phyloP scores from a whole-genome alignment of 2,329 filamentous ascomycete genomes.

The Neonectria sp. region DNA sequence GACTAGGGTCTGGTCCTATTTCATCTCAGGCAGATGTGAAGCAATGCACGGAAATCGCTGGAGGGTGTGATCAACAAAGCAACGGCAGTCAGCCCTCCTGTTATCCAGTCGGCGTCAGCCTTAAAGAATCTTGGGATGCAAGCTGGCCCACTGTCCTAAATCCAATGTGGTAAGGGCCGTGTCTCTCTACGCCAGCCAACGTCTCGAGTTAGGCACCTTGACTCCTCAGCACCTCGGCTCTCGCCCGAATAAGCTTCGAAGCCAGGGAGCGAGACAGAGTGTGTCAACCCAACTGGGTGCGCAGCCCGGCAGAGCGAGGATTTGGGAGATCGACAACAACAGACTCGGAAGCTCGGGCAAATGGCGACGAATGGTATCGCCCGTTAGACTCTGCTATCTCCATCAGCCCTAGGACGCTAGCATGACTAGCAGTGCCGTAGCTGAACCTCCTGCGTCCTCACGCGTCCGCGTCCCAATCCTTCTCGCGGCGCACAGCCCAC shows the following conservation, averaged over 20 bases:
- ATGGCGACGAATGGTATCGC: constrained; percentile 15
- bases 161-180: constrained; percentile 17
- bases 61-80: constrained; percentile 11
- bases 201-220: constrained; percentile 17
- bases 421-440: constrained; percentile 14
- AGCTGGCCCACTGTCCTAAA: constrained; percentile 28
- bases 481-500: constrained; percentile 37
- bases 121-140: constrained; percentile 16
- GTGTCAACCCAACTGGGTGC: neutral
- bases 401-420: constrained; percentile 48
- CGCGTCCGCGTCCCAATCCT: neutral
- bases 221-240: constrained; percentile 6
- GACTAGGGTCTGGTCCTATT: neutral
- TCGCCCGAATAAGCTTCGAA: constrained; percentile 16
- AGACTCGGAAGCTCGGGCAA: constrained; percentile 10
- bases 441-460: constrained; percentile 28
- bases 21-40: neutral
- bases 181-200: constrained; percentile 10
- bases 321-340: constrained; percentile 10
- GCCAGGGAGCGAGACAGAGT: neutral
- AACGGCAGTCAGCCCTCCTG: neutral
- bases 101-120: constrained; percentile 24
- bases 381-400: constrained; percentile 10
- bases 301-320: neutral
- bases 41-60: neutral